phyloP scores from a whole-genome alignment of 306 rosid species.

The Bauhinia variegata region DNA sequence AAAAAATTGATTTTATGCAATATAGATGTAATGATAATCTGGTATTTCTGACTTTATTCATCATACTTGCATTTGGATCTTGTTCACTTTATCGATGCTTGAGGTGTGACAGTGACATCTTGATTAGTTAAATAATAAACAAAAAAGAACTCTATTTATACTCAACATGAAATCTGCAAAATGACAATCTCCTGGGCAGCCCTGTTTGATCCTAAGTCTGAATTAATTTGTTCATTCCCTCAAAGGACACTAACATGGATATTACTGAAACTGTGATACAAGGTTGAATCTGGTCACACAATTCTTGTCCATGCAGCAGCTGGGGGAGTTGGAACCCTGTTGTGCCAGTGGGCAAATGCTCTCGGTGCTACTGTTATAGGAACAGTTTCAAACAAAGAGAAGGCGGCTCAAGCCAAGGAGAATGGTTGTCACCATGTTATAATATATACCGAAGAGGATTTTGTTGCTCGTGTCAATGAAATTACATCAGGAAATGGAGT shows the following conservation, averaged over 20 bases:
- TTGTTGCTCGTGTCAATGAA: slow-evolving; percentile 76
- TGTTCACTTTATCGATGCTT: no score
- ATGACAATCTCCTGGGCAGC: no score
- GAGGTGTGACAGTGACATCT: no score
- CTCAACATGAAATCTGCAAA: no score
- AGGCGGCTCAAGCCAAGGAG: slow-evolving; percentile 89
- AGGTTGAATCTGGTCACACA: slow-evolving; percentile 82
- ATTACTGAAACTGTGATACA: not conserved
- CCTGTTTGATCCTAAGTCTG: no score
- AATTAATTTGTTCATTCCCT: no score
- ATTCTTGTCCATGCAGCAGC: slow-evolving; percentile 94
- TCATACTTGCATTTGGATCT: no score
- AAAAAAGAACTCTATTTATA: no score
- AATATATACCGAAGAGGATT: slow-evolving; percentile 70
- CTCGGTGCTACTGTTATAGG: slow-evolving; percentile 95
- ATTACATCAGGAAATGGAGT: slow-evolving; percentile 84
- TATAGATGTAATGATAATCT: no score
- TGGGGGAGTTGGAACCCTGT: slow-evolving; percentile 90
- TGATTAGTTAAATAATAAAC: no score
- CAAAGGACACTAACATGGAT: not conserved
- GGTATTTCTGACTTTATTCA: no score
- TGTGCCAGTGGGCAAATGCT: slow-evolving; percentile 91
- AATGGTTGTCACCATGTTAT: slow-evolving; percentile 91
- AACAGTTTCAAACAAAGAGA: slow-evolving; percentile 78
- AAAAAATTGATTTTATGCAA: no score